A percentile compares a stretch with the other conserved stretches of the same genome.
These are phyloP conservation scores for Pseudozyma sp. DNA, from an alignment of 1,284 basidiomycete genomes.

Conservation along the genomic window DNA sequence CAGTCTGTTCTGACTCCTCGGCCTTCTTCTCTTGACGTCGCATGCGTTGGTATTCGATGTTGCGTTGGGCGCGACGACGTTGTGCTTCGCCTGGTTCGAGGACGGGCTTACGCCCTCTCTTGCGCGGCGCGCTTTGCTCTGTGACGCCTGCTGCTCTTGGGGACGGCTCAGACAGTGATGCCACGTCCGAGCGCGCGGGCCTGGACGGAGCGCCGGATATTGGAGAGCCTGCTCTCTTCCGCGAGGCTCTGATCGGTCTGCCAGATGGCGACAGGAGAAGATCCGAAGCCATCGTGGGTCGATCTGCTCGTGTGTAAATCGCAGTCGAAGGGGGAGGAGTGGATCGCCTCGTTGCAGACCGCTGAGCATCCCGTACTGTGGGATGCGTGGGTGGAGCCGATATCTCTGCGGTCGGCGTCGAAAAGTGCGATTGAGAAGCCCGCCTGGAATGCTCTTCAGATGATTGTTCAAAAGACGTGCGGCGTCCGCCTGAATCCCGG, in stretches of 20 bases:
- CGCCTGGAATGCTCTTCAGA: conserved; percentile 3
- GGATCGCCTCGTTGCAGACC: neutral
- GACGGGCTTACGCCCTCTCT: conserved; percentile 36
- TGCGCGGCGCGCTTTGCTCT: conserved; percentile 20
- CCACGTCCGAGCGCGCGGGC: neutral
- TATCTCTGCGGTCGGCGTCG: neutral
- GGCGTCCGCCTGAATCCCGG: conserved; percentile 7
- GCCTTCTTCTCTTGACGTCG: conserved; percentile 43
- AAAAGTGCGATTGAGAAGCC: conserved; percentile 1
- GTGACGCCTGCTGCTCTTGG: neutral
- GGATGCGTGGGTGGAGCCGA: neutral
- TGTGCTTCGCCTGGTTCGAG: conserved; percentile 36
- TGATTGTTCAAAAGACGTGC: conserved; percentile 3
- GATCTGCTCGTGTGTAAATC: neutral
- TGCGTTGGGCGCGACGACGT: conserved; percentile 38
- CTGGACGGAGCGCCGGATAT: conserved; percentile 3
- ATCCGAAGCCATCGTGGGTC: neutral
- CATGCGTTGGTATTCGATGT: conserved; percentile 48
- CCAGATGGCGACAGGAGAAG: conserved; percentile 26
- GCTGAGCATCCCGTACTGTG: neutral
- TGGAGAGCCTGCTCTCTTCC: conserved; percentile 25
- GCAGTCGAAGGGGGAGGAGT: conserved; percentile 2
- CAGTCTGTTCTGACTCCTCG: conserved; percentile 42
- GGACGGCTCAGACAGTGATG: conserved; percentile 1
- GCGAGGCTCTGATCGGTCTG: conserved; percentile 28